phyloP scores from a whole-genome alignment of 192 early-diverging fungal species.

The Coemansia sp. region DNA sequence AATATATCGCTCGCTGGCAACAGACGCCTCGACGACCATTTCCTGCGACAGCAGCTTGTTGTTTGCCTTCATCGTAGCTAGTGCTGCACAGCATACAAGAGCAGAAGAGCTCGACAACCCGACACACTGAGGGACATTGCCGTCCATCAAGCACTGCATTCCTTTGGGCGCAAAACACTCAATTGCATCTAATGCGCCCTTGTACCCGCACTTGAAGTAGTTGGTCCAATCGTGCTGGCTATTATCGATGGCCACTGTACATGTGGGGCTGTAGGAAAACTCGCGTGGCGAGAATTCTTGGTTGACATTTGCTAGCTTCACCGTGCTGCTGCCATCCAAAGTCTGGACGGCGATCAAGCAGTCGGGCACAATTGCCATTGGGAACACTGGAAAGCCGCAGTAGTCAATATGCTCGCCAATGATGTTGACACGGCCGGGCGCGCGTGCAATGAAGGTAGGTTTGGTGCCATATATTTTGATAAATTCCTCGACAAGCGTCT shows the following conservation, averaged over 20 bases:
- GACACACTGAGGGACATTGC: conserved; percentile 77
- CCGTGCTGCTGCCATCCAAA: conserved; percentile 6
- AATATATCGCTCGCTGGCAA: conserved; percentile 75
- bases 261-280: conserved; percentile 13
- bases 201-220: conserved; percentile 88
- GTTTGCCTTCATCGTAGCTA: conserved; percentile 56
- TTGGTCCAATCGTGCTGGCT: conserved; percentile 72
- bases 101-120: conserved; percentile 88
- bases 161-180: conserved; percentile 23
- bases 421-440: conserved; percentile 91
- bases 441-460: conserved; percentile 77
- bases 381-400: conserved; percentile 89
- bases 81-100: conserved; percentile 74
- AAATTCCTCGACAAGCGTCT: conserved; percentile 54
- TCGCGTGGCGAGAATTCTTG: conserved; percentile 7
- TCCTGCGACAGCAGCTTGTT: conserved; percentile 11
- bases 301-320: conserved; percentile 18
- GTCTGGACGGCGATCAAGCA: conserved; percentile 23
- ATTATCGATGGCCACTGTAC: conserved; percentile 63
- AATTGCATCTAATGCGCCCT: conserved; percentile 40
- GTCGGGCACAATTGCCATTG: conserved; percentile 85
- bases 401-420: conserved; percentile 99
- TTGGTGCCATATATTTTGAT: conserved; percentile 51
- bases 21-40: conserved; percentile 65
- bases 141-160: conserved; percentile 72